Evolutionary conservation across 345 rosid species (phyloP).

Genomic region (Fremontodendron californicum): DNA sequence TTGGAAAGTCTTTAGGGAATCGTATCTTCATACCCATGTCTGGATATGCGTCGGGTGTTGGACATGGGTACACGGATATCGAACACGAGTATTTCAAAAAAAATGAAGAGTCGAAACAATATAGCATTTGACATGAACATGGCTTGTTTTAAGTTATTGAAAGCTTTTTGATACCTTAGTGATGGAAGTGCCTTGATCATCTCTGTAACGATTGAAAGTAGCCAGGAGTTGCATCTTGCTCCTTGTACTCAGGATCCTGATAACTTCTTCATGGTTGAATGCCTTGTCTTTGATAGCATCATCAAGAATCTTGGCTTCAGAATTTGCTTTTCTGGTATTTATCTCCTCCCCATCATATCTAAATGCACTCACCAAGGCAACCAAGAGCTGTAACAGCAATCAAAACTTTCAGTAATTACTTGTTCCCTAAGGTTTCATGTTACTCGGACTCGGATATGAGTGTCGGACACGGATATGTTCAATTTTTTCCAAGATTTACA

Average conservation of each 20-base stretch:
- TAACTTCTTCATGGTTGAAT: constrained; percentile 46
- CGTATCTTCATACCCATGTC: no score
- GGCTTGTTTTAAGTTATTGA: not conserved
- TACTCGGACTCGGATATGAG: no score
- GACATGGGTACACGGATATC: no score
- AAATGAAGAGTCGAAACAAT: no score
- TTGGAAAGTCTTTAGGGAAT: no score
- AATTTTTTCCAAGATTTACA: no score
- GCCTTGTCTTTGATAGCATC: constrained; percentile 42
- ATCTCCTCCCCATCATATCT: constrained; percentile 56
- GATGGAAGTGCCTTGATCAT: constrained; percentile 43
- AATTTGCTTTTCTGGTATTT: constrained; percentile 31
- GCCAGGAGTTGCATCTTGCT: constrained; percentile 60
- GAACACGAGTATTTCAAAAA: no score
- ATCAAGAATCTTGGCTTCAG: constrained; percentile 52
- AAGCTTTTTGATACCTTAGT: constrained; percentile 36
- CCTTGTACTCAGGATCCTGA: constrained; percentile 57
- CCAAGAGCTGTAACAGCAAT: constrained; percentile 41
- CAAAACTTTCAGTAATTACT: not conserved
- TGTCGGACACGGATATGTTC: no score
- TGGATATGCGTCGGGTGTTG: no score
- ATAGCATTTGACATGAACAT: no score
- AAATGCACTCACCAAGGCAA: constrained; percentile 49
- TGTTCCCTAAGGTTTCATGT: no score
- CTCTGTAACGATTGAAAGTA: constrained; percentile 54